Evolutionary conservation across 1,139 yeast genomes (phyloP).

Genomic region (Yamadazyma sp.): DNA sequence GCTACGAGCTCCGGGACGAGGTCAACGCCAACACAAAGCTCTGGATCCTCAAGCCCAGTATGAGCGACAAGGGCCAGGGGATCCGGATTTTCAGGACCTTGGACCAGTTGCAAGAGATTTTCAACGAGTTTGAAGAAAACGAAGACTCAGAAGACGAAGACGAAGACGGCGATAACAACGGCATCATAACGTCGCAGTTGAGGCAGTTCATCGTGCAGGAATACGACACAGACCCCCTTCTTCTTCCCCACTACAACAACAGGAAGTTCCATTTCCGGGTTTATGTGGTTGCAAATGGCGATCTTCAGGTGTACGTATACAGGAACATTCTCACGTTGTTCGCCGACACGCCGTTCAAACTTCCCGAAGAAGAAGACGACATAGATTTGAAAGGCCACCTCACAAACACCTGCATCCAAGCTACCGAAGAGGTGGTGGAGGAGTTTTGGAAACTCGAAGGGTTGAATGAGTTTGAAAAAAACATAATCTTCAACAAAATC

Average conservation of each 20-base stretch:
- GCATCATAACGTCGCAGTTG: constrained; percentile 78
- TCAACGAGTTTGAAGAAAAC: constrained; percentile 80
- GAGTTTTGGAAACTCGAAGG: constrained; percentile 65
- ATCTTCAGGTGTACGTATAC: constrained; percentile 74
- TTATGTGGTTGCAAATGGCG: constrained; percentile 78
- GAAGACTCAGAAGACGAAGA: constrained; percentile 54
- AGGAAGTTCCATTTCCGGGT: constrained; percentile 87
- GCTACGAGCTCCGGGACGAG: constrained; percentile 82
- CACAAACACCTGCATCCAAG: constrained; percentile 91
- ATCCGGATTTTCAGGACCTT: constrained; percentile 77
- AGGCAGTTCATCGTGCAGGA: constrained; percentile 90
- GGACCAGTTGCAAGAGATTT: constrained; percentile 77
- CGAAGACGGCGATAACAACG: constrained; percentile 43
- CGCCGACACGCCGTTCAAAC: constrained; percentile 55
- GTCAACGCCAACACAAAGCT: constrained; percentile 61
- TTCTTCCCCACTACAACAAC: constrained; percentile 57
- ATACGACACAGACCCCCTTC: constrained; percentile 66
- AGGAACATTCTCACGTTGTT: constrained; percentile 78
- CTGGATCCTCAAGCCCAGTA: constrained; percentile 92
- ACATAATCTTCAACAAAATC: constrained; percentile 52
- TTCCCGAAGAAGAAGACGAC: constrained; percentile 24
- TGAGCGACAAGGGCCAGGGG: constrained; percentile 98
- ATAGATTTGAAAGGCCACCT: constrained; percentile 68
- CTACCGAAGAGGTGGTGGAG: constrained; percentile 49
- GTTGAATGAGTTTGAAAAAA: constrained; percentile 25